Evolutionary conservation across 2,329 filamentous ascomycete genomes (phyloP), one percentile per base, ranked within the genome.

Genomic region (Colletotrichum sp.): DNA sequence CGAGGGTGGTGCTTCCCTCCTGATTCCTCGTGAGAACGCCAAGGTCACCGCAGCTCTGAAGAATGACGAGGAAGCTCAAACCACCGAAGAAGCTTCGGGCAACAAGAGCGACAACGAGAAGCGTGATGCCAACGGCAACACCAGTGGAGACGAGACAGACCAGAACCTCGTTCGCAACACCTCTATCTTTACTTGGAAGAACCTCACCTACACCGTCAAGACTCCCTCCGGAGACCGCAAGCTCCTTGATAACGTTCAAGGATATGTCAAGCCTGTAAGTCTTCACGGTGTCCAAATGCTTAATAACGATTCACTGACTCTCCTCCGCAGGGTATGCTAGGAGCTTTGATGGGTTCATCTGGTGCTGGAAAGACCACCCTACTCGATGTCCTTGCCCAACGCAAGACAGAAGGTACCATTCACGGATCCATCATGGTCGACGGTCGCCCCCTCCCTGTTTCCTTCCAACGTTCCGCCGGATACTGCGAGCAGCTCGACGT

Each of bases 351-450:
- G 94, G 93, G 95, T 80, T 92, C 94, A 3, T 94, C 93, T 13
- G 95, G 95, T 78, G 95, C 95, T 18, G 95, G 95, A 68, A 98
- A 98, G 85, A 98, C 95, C 0, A 97, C 95, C 0, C 89, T 98
- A 4, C 87, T 98, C 8, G 95, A 98, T 83, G 94, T 95, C 4
- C 89, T 98, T 36, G 95, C 95, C 7, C 94, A 94, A 76, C 92
- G 95, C 79, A 94, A 94, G 75, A 96, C 93, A 1, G 94, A 95
- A 85, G 95, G 95, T 79, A 92, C 94, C 4, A 94, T 96, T 30
- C 87, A 86, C 21, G 95, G 95, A 60, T 92, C 94, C 68, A 94
- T 96, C 88, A 83, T 95, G 76, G 94, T 96, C 18, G 94, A 96
- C 78, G 95, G 95, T 2, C 90, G 90, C 10, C 92, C 91, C 13